A percentile compares a stretch with the other conserved stretches of the same genome.
phyloP scores from a whole-genome alignment of 306 rosid genomes.

The Glycyrrhiza uralensis region DNA sequence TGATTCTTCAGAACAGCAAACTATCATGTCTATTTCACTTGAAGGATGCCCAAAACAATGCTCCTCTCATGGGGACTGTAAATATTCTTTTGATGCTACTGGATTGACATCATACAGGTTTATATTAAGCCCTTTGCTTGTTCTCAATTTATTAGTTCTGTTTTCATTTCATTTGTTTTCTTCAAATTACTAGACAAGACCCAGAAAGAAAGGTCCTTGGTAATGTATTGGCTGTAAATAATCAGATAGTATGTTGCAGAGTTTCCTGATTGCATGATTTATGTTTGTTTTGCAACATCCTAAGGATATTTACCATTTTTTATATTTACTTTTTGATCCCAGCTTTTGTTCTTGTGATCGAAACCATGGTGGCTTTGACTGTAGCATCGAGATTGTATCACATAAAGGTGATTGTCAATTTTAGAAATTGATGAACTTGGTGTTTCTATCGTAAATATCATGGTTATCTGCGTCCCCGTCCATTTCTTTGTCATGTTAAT shows the following conservation, averaged over 20 bases:
- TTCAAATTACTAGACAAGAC: background rate
- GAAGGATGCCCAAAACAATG: conserved; percentile 92
- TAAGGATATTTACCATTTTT: background rate
- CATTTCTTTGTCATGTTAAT: background rate
- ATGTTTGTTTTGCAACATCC: conserved; percentile 4
- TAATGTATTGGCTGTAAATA: conserved; percentile 8
- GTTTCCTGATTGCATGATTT: conserved; percentile 6
- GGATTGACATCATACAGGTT: conserved; percentile 89
- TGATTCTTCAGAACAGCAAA: conserved; percentile 41
- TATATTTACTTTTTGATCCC: conserved; percentile 21
- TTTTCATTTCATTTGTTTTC: conserved; percentile 21
- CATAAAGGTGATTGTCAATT: conserved; percentile 58
- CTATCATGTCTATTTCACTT: conserved; percentile 75
- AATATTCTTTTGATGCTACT: conserved; percentile 63
- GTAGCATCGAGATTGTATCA: conserved; percentile 77
- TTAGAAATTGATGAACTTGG: conserved; percentile 18
- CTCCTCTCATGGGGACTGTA: conserved; percentile 79
- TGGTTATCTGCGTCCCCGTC: conserved; percentile 5
- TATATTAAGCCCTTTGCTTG: conserved; percentile 23
- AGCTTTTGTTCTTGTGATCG: conserved; percentile 93
- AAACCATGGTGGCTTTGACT: conserved; percentile 96
- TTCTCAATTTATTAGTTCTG: background rate
- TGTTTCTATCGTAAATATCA: background rate
- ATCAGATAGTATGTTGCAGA: background rate
- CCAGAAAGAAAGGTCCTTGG: background rate